Percentiles rank a stretch among this genome's conserved stretches.
These are phyloP conservation scores for Blastobotrys americana DNA, from an alignment of 805 yeast species.

Conservation along the genomic window DNA sequence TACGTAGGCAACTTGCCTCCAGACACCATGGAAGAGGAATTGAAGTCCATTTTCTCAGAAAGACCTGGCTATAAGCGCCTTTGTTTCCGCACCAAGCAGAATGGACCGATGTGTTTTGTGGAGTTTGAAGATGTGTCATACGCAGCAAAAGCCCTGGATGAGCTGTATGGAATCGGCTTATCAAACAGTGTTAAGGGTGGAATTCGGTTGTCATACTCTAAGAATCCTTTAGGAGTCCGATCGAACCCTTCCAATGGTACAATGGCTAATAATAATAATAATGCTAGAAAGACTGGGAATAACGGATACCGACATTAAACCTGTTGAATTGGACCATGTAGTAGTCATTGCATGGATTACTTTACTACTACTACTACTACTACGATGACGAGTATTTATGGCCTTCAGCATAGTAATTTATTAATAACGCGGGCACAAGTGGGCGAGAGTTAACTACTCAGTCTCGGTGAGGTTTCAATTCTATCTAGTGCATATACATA, in stretches of 20 bases:
- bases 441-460: neutral
- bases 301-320: neutral
- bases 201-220: constrained; percentile 85
- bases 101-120: constrained; percentile 98
- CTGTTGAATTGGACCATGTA: no score
- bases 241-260: constrained; percentile 34
- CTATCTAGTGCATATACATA: no score
- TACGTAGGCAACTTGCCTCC: constrained; percentile 97
- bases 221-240: constrained; percentile 94
- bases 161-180: constrained; percentile 84
- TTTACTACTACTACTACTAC: no score
- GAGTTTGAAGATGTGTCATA: constrained; percentile 94
- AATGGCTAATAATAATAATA: neutral
- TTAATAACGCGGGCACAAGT: neutral
- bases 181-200: constrained; percentile 92
- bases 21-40: constrained; percentile 90
- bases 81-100: constrained; percentile 78
- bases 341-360: neutral
- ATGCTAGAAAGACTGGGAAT: neutral
- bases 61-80: constrained; percentile 90
- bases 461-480: no score
- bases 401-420: neutral
- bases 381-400: neutral
- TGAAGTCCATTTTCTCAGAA: constrained; percentile 76
- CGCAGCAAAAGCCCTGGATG: constrained; percentile 91